phyloP scores from a whole-genome alignment of 148 eudicot species.

The Heliamphora exappendiculata region DNA sequence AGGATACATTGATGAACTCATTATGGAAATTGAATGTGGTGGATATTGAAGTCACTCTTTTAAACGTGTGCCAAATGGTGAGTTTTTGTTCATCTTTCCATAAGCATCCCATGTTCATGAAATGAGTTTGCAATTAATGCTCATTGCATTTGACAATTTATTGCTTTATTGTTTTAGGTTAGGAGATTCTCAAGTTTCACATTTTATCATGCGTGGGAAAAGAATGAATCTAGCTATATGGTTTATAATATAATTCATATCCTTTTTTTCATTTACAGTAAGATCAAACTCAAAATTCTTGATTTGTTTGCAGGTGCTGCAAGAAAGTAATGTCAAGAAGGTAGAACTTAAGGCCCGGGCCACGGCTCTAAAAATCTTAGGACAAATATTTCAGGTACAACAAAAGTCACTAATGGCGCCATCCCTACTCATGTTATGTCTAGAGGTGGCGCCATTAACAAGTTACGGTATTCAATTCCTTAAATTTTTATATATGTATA shows the following conservation, averaged over 20 bases:
- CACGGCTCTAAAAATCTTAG: conserved; percentile 58
- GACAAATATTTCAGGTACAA: conserved; percentile 76
- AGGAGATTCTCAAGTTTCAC: neutral
- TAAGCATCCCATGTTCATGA: neutral
- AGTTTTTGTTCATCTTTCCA: conserved; percentile 9
- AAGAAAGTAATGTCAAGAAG: conserved; percentile 59
- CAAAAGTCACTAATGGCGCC: neutral
- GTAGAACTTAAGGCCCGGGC: conserved; percentile 84
- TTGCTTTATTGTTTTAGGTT: neutral
- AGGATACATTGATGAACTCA: conserved; percentile 77
- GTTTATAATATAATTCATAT: neutral
- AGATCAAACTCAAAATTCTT: neutral
- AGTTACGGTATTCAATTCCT: too few species aligned
- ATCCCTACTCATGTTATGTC: too few species aligned
- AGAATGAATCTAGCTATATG: neutral
- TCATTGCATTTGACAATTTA: neutral
- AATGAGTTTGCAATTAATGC: neutral
- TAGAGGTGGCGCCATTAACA: too few species aligned
- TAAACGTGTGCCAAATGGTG: conserved; percentile 92
- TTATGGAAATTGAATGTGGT: conserved; percentile 93
- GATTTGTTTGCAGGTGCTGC: conserved; percentile 55
- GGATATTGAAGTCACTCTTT: conserved; percentile 88
- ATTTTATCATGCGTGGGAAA: neutral
- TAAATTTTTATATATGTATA: neutral
- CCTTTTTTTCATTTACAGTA: neutral